Conservation (phyloP, 2,329 filamentous ascomycete species). For the Epichloe baconii region DNA sequence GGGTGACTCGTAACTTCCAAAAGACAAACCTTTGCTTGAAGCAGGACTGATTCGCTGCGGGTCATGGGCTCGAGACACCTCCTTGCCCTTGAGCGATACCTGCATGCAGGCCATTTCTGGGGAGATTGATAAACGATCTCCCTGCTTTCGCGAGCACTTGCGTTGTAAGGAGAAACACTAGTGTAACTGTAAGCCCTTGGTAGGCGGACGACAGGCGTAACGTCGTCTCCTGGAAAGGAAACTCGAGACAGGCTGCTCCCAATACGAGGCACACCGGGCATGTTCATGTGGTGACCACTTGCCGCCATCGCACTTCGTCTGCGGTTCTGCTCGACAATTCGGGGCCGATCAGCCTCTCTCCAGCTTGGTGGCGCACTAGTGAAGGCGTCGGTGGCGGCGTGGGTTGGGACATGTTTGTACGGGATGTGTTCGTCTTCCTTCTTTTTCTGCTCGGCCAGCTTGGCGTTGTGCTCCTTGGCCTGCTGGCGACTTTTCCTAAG, state of each 20-base stretch:
- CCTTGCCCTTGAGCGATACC: conserved; percentile 29
- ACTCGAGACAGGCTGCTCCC: conserved; percentile 34
- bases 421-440: conserved; percentile 24
- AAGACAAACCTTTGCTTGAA: conserved; percentile 21
- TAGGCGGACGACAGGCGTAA: conserved; percentile 25
- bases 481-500: conserved; percentile 39
- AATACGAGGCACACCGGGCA: conserved; percentile 29
- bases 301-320: conserved; percentile 35
- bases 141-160: conserved; percentile 14
- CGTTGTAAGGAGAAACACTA: conserved; percentile 20
- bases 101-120: conserved; percentile 13
- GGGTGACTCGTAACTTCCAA: not conserved
- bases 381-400: conserved; percentile 46
- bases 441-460: conserved; percentile 33
- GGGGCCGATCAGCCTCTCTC: conserved; percentile 31
- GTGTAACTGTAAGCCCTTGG: conserved; percentile 32
- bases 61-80: conserved; percentile 22
- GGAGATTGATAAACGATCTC: conserved; percentile 19
- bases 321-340: conserved; percentile 37
- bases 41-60: conserved; percentile 22
- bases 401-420: conserved; percentile 48
- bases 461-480: conserved; percentile 39
- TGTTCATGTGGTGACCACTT: conserved; percentile 24
- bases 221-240: conserved; percentile 30
- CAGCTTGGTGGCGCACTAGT: conserved; percentile 39